Conservation (phyloP, 2,329 filamentous ascomycete species). For the Aspergillus niger region DNA sequence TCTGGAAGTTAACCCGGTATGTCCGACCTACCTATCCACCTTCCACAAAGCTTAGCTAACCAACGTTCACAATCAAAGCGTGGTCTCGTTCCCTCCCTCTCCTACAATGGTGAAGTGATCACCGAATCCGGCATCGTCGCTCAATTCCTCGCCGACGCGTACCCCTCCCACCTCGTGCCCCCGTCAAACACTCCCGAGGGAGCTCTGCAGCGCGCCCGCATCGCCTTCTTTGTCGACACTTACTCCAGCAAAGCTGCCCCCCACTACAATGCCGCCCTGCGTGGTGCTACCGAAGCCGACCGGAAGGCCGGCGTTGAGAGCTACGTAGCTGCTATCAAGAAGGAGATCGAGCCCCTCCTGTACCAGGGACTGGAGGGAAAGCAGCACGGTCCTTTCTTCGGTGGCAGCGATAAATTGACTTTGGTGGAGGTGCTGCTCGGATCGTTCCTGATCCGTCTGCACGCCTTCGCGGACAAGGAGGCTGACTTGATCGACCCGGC, state of each 20-base stretch:
- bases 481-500: slow-evolving; percentile 53
- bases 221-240: slow-evolving; percentile 72
- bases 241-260: slow-evolving; percentile 64
- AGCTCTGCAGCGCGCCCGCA: slow-evolving; percentile 65
- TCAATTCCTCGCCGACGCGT: slow-evolving; percentile 69
- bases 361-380: slow-evolving; percentile 40
- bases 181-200: slow-evolving; percentile 57
- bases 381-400: slow-evolving; percentile 60
- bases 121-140: slow-evolving; percentile 73
- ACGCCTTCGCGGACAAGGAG: slow-evolving; percentile 56
- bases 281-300: slow-evolving; percentile 53
- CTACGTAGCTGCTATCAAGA: slow-evolving; percentile 60
- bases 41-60: not conserved
- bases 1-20: slow-evolving; percentile 70
- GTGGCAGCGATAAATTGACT: slow-evolving; percentile 65
- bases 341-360: slow-evolving; percentile 74
- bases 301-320: slow-evolving; percentile 52
- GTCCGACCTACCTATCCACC: slow-evolving; percentile 8
- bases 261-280: slow-evolving; percentile 51
- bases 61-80: slow-evolving; percentile 45
- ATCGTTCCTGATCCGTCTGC: slow-evolving; percentile 66
- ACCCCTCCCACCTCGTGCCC: slow-evolving; percentile 65
- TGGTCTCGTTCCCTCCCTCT: slow-evolving; percentile 72
- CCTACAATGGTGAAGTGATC: slow-evolving; percentile 69
- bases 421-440: slow-evolving; percentile 63